Evolutionary conservation across 2,329 filamentous ascomycete genomes (phyloP), one percentile per base, ranked within the genome.

Genomic region (Tolypocladium inflatum): DNA sequence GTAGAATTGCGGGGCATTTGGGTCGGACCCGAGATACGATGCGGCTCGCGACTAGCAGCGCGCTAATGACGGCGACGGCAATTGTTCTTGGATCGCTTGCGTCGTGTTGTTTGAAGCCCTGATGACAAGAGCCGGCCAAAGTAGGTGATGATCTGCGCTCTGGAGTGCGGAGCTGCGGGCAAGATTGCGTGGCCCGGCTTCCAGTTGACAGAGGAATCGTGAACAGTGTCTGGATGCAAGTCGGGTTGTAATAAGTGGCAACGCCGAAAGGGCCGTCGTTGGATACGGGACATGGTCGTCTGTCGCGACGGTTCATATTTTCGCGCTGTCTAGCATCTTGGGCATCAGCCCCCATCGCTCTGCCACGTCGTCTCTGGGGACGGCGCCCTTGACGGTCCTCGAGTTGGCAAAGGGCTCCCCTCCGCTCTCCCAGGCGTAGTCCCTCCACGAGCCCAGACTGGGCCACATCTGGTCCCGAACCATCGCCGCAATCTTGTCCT

Each of bases 361-460:
- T 4, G 66, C 58, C 37, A 68, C 59, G 19, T 63, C 70, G 59
- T 73, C 71, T 11, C 63, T 58, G 1, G 72, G 71, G 41, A 74
- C 62, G 30, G 62, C 58, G 0, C 71, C 72, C 61, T 65, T 66
- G 19, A 58, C 60, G 21, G 60, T 23, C 21, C 72, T 69, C 10
- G 65, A 54, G 63, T 79, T 79, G 5, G 75, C 70, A 60, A 76
- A 81, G 0, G 64, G 70, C 38, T 71, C 69, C 3, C 73, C 77
- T 1, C 86, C 86, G 63, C 83, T 87, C 42, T 77, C 74, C 87
- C 87, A 90, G 4, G 80, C 75, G 63, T 80, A 87, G 63, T 86
- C 83, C 61, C 81, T 81, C 78, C 85, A 88, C 23, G 76, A 65
- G 0, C 82, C 86, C 21, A 90, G 67, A 33, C 82, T 77, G 56